Conservation (phyloP, 108 stramenopile genomes). For the Cyclotella cryptica region DNA sequence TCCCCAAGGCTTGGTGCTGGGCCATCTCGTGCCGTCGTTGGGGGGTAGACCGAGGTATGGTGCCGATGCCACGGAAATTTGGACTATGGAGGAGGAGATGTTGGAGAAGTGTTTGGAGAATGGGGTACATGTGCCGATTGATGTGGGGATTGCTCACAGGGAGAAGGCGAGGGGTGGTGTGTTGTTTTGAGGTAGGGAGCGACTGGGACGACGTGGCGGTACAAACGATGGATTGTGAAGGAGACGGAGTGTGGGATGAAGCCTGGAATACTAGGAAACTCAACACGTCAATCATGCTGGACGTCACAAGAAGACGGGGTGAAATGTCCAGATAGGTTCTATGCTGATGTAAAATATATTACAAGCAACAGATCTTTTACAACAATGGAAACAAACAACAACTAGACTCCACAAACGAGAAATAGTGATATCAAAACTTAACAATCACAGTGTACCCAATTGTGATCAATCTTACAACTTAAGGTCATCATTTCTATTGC, state of each 20-base stretch:
- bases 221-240: background rate
- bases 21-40: constrained; percentile 64
- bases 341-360: too few relatives aligned
- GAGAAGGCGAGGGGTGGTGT: constrained; percentile 79
- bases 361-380: too few relatives aligned
- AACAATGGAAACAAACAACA: too few relatives aligned
- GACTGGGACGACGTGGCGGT: background rate
- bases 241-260: too few relatives aligned
- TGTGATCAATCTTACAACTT: background rate
- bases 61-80: constrained; percentile 68
- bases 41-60: constrained; percentile 76
- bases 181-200: constrained; percentile 30
- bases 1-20: too few relatives aligned
- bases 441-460: too few relatives aligned
- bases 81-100: constrained; percentile 62
- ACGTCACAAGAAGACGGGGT: too few relatives aligned
- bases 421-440: too few relatives aligned
- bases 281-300: too few relatives aligned
- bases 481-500: background rate
- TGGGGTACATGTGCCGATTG: constrained; percentile 64
- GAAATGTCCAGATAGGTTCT: too few relatives aligned
- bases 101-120: constrained; percentile 55
- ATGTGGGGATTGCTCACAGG: constrained; percentile 77
- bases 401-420: too few relatives aligned
- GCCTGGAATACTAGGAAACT: background rate